Base-by-base conservation (phyloP, 345 rosid genomes). In the Hibiscus trionum region DNA sequence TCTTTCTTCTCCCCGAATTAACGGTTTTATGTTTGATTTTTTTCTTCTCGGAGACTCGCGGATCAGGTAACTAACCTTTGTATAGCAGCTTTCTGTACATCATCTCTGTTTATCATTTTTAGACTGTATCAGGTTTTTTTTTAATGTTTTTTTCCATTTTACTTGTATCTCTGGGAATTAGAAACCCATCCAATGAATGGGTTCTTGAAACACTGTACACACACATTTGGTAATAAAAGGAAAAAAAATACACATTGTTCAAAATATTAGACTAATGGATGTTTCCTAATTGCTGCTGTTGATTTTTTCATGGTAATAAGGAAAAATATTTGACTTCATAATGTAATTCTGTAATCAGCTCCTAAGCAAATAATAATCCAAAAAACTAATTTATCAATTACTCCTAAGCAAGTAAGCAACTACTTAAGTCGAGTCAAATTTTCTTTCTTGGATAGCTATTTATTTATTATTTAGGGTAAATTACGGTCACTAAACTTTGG, bases 201-300 rank as follows among this genome's bases (percentile, higher is more conserved):
- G 77, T 63, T 64, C 66, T n/a, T 11, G 46, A 58, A 58, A 61
- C 61, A 56, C 33, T 75, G 75, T 67, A 61, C 56, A 69, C 35
- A 21, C 24, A 72, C 44, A 50, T 16, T 50, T 50, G n/a, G 7
- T 16, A 50, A 50, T 50, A 50, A 50, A 50, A 27, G 7, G 19
- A 50, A 27, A 16, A 74, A 21, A 21, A 65, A 44, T 65, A 44
- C 11, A 44, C 31, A 21, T 24, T 17, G 5, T 21, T 5, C 52
- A 21, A 11, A 31, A 12, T 2, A 16, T 65, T 44, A 37, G 11
- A 52, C 21, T 6, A 15, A 52, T n/a, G 5, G 21, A 17, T 11
- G 16, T 1, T 37, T 35, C 27, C 39, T 35, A 5, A 35, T 5
- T 35, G 39, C 39, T 35, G 39, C 39, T 35, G 39, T 35, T 35